phyloP scores from a whole-genome alignment of 805 yeast species.

The Schizosaccharomyces lindneri region DNA sequence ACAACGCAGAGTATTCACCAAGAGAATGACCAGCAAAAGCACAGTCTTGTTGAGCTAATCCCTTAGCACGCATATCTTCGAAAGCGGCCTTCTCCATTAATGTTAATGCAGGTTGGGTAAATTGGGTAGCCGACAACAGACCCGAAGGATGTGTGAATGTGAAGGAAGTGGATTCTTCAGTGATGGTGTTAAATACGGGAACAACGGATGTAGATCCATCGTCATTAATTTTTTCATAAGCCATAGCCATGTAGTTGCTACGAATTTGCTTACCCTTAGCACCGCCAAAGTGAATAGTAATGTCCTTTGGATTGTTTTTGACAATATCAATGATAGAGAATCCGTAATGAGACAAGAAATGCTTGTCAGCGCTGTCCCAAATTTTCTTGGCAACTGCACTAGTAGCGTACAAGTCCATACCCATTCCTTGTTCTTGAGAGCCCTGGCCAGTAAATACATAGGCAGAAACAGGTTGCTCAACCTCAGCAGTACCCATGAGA shows the following conservation, averaged over 20 bases:
- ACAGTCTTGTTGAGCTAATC: constrained; percentile 76
- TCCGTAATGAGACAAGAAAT: constrained; percentile 82
- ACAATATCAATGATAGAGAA: constrained; percentile 93
- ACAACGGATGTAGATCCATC: constrained; percentile 70
- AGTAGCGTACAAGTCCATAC: constrained; percentile 88
- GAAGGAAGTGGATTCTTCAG: constrained; percentile 52
- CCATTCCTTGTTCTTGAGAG: constrained; percentile 99
- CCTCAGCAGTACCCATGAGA: constrained; percentile 86
- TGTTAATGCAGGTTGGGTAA: constrained; percentile 97
- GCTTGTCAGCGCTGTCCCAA: constrained; percentile 94
- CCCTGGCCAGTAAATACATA: constrained; percentile 99
- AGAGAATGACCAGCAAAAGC: constrained; percentile 98
- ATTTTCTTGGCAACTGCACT: constrained; percentile 82
- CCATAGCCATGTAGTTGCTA: constrained; percentile 86
- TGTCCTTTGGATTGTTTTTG: constrained; percentile 79
- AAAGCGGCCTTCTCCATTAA: constrained; percentile 97
- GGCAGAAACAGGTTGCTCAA: constrained; percentile 91
- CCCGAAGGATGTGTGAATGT: constrained; percentile 88
- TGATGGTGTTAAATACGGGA: constrained; percentile 83
- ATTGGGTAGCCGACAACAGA: constrained; percentile 89
- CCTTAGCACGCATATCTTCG: constrained; percentile 91
- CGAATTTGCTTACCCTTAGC: constrained; percentile 77
- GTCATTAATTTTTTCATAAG: constrained; percentile 79
- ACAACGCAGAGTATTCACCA: constrained; percentile 95
- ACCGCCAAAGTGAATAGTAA: constrained; percentile 94